Conservation (phyloP, 345 rosid genomes). For the Lenwebbia sp. region DNA sequence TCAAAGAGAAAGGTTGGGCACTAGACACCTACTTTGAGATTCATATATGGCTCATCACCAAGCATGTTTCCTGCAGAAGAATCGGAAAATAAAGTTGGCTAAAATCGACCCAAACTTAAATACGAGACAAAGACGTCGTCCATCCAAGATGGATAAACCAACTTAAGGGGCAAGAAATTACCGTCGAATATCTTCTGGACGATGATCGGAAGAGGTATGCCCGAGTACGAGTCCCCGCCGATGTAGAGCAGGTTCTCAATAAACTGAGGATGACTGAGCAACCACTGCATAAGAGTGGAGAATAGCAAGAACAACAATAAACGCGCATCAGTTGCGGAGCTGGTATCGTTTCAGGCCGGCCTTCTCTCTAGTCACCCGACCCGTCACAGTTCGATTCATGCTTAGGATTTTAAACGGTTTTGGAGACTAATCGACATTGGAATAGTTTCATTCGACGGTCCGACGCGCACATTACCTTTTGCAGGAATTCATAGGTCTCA, state of each 20-base stretch:
- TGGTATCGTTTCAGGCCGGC: not conserved
- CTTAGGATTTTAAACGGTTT: not conserved
- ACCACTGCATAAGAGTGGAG: constrained; percentile 2
- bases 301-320: not conserved
- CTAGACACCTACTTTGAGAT: constrained; percentile 6
- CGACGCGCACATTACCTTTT: constrained; percentile 1
- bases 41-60: constrained; percentile 10
- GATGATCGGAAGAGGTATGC: constrained; percentile 22
- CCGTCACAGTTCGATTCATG: not conserved
- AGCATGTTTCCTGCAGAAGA: constrained; percentile 6
- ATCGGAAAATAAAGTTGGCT: not conserved
- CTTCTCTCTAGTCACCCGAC: not conserved
- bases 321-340: not conserved
- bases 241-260: constrained; percentile 10
- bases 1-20: not conserved
- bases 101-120: not conserved
- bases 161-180: not conserved
- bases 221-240: constrained; percentile 33
- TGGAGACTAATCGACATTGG: not conserved
- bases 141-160: not conserved
- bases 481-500: constrained; percentile 12
- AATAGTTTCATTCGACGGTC: not conserved
- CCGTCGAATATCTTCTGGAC: constrained; percentile 15
- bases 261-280: constrained; percentile 14
- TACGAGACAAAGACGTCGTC: not conserved